Conservation (phyloP, 2,329 filamentous ascomycete genomes). For the Metarhizium anisopliae region DNA sequence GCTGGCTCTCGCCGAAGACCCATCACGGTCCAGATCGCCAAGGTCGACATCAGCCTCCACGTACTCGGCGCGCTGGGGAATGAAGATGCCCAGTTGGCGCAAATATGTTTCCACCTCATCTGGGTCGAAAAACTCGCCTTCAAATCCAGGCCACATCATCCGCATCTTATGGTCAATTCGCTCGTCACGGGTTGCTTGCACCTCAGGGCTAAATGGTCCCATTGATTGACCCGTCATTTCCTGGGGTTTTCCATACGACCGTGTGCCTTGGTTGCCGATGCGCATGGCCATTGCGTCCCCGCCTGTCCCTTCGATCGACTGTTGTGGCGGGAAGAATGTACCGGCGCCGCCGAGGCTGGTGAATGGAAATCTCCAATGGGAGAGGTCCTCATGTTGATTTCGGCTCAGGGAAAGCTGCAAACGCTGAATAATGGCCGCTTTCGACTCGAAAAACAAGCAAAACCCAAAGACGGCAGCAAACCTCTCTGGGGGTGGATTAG, state of each 20-base stretch:
- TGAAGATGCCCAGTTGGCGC: conserved; percentile 49
- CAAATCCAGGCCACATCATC: conserved; percentile 50
- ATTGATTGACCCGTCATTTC: conserved; percentile 24
- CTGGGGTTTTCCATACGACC: conserved; percentile 13
- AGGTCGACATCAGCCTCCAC: conserved; percentile 48
- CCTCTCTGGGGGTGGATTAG: conserved; percentile 35
- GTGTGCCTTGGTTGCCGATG: conserved; percentile 29
- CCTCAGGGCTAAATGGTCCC: conserved; percentile 37
- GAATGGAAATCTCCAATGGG: conserved; percentile 52
- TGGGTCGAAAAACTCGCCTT: conserved; percentile 68
- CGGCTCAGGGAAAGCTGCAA: conserved; percentile 25
- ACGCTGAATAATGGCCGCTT: conserved; percentile 36
- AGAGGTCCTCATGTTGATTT: conserved; percentile 35
- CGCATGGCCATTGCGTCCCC: conserved; percentile 4
- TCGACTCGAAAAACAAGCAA: conserved; percentile 51
- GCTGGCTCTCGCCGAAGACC: not conserved
- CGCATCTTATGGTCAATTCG: conserved; percentile 35
- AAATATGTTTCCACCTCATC: conserved; percentile 72
- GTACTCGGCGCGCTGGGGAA: conserved; percentile 52
- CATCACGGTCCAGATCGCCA: conserved; percentile 23
- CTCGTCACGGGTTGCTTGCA: conserved; percentile 31
- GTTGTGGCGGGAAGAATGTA: conserved; percentile 43
- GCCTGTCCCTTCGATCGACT: not conserved
- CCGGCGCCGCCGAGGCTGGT: conserved; percentile 60
- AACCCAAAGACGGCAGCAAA: conserved; percentile 59